Conservation (phyloP, 2,329 filamentous ascomycete genomes). For the Claviceps purpurea region DNA sequence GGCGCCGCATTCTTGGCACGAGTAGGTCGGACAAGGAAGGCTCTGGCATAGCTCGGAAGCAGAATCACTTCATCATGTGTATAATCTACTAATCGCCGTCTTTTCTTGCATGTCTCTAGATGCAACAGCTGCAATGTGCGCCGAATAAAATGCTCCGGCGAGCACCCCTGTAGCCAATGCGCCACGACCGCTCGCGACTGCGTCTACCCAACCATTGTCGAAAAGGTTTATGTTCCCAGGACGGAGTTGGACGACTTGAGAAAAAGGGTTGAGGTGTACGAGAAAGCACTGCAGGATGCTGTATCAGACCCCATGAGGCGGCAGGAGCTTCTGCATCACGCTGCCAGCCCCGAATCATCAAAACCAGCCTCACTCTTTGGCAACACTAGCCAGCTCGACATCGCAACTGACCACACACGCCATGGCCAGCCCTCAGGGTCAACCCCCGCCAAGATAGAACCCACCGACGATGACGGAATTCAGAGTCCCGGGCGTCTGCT, state of each 20-base stretch:
- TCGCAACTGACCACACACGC: background rate
- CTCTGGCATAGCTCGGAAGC: no score
- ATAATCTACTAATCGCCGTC: no score
- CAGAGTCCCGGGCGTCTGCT: conserved; percentile 27
- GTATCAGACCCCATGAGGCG: conserved; percentile 23
- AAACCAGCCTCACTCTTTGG: conserved; percentile 11
- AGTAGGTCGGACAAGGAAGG: no score
- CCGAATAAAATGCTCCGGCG: conserved; percentile 38
- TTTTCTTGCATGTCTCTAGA: conserved; percentile 14
- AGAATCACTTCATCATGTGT: no score
- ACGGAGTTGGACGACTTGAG: conserved; percentile 28
- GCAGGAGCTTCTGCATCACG: conserved; percentile 19
- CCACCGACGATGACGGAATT: conserved; percentile 12
- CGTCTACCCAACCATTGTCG: conserved; percentile 30
- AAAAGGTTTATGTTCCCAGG: conserved; percentile 29
- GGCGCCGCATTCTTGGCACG: no score
- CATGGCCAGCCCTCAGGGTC: conserved; percentile 2
- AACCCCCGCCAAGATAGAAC: conserved; percentile 7
- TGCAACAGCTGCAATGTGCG: conserved; percentile 41
- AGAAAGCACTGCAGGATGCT: conserved; percentile 23
- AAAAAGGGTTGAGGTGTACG: conserved; percentile 25
- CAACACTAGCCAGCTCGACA: background rate
- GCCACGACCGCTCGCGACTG: conserved; percentile 29
- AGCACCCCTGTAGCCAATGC: conserved; percentile 34
- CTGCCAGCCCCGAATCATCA: conserved; percentile 11